Conservation (phyloP, 495 filamentous ascomycete genomes). For the Penicillium bialowiezense region DNA sequence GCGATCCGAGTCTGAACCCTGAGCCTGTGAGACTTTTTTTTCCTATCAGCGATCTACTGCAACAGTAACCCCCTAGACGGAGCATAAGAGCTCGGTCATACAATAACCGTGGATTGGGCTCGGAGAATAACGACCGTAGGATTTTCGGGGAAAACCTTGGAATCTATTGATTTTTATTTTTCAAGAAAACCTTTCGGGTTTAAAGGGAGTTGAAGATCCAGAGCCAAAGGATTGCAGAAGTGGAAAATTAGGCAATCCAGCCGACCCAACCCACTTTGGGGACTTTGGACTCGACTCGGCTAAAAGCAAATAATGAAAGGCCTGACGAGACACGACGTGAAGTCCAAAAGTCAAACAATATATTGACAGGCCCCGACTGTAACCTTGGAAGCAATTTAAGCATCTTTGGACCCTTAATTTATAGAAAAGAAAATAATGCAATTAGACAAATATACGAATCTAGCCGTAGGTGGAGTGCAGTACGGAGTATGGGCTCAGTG, state of each 20-base stretch:
- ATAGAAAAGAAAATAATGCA: too few species aligned
- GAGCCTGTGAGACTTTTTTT: constrained; percentile 19
- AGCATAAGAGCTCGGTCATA: constrained; percentile 23
- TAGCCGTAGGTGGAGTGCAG: too few species aligned
- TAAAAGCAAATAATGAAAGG: neutral
- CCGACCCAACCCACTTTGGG: neutral
- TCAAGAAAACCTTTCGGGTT: too few species aligned
- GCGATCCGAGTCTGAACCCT: constrained; percentile 17
- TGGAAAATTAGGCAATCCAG: neutral
- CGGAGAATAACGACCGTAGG: constrained; percentile 25
- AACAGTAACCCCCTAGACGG: constrained; percentile 31
- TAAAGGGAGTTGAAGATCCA: neutral
- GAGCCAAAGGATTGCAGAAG: too few species aligned
- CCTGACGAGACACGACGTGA: neutral
- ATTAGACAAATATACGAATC: too few species aligned
- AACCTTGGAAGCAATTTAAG: too few species aligned
- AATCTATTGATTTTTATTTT: too few species aligned
- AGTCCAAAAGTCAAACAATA: neutral
- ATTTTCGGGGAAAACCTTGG: neutral
- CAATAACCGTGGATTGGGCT: neutral
- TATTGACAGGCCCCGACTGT: too few species aligned
- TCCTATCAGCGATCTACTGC: constrained; percentile 16
- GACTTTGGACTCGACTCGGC: neutral
- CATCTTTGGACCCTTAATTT: too few species aligned
- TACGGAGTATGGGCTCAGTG: too few species aligned